Conservation (phyloP, 306 rosid species). For the Casuarina glauca region DNA sequence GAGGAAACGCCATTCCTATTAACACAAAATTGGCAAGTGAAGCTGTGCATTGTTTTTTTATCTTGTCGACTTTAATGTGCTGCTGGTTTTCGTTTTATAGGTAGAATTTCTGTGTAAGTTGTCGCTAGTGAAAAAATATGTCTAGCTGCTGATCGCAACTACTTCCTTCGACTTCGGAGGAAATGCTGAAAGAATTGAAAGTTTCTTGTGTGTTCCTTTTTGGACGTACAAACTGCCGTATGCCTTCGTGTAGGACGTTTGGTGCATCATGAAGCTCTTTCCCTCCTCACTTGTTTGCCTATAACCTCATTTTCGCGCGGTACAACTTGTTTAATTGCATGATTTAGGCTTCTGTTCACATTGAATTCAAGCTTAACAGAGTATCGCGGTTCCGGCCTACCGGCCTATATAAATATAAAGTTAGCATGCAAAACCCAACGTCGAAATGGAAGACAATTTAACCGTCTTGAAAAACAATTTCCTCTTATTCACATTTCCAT, state of each 20-base stretch:
- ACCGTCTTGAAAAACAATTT: too few species aligned
- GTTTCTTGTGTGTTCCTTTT: not conserved
- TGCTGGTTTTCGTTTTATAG: conserved; percentile 18
- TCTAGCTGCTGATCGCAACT: not conserved
- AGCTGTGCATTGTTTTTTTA: conserved; percentile 14
- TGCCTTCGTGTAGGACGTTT: not conserved
- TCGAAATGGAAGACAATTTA: too few species aligned
- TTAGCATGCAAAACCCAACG: not conserved
- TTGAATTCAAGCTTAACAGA: not conserved
- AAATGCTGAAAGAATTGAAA: not conserved
- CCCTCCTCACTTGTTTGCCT: not conserved
- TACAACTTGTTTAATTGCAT: not conserved
- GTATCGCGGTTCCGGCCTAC: not conserved
- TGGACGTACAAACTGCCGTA: not conserved
- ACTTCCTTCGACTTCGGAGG: too few species aligned
- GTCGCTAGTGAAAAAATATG: conserved; percentile 4
- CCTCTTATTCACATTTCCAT: too few species aligned
- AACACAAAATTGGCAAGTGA: conserved; percentile 36
- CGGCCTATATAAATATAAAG: not conserved
- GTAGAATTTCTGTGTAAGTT: conserved; percentile 29
- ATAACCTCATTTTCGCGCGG: not conserved
- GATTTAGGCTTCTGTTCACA: not conserved
- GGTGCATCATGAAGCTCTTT: not conserved
- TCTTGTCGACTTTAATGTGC: conserved; percentile 29
- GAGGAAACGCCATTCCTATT: not conserved